These are phyloP conservation scores for Fusarium citri DNA, from an alignment of 2,329 filamentous ascomycete genomes.

Conservation along the genomic window DNA sequence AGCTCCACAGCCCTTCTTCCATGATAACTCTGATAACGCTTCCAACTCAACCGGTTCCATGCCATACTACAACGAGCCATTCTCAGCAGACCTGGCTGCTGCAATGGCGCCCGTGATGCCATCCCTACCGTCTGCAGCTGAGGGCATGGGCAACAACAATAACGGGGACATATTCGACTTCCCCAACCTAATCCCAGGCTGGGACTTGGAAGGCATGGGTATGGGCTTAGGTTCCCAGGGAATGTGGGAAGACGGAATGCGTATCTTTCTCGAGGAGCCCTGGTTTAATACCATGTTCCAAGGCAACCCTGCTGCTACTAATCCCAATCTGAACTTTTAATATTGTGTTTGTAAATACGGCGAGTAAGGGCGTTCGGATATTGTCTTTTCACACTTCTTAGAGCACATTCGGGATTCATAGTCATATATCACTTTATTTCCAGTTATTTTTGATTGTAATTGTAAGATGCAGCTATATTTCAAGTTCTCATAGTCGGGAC, in stretches of 20 bases:
- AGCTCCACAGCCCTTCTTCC: slow-evolving; percentile 54
- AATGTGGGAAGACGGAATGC: slow-evolving; percentile 50
- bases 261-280: slow-evolving; percentile 54
- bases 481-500: background rate
- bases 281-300: slow-evolving; percentile 56
- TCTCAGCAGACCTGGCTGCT: slow-evolving; percentile 41
- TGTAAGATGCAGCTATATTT: background rate
- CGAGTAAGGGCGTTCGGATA: background rate
- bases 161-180: slow-evolving; percentile 37
- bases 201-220: slow-evolving; percentile 50
- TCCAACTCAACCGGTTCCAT: slow-evolving; percentile 13
- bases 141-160: slow-evolving; percentile 25
- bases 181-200: slow-evolving; percentile 39
- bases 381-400: background rate
- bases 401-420: background rate
- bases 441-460: background rate
- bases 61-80: slow-evolving; percentile 28
- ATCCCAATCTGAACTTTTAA: slow-evolving; percentile 52
- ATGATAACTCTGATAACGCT: slow-evolving; percentile 44
- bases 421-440: background rate
- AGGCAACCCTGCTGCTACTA: slow-evolving; percentile 48
- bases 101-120: slow-evolving; percentile 45
- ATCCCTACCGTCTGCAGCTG: slow-evolving; percentile 18
- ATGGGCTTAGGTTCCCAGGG: slow-evolving; percentile 44
- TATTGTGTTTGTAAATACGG: background rate